Conservation (phyloP, 2,329 filamentous ascomycete genomes). For the Paradendryphiella salina region DNA sequence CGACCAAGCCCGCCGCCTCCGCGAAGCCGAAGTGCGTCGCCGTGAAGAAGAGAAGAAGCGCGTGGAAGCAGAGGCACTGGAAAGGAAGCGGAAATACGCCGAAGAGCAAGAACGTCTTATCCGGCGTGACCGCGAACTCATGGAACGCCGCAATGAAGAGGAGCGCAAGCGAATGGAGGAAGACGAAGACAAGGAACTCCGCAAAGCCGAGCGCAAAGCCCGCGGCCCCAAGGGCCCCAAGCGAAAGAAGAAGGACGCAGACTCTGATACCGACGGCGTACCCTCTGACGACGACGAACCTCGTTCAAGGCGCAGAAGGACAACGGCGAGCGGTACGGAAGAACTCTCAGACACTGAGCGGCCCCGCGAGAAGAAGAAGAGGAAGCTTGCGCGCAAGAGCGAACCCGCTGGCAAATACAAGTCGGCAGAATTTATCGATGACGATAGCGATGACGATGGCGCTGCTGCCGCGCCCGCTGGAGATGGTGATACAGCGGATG, state of each 20-base stretch:
- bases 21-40: slow-evolving; percentile 76
- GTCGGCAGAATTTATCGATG: slow-evolving; percentile 79
- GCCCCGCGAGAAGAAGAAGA: slow-evolving; percentile 64
- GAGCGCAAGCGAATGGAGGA: slow-evolving; percentile 65
- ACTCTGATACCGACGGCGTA: slow-evolving; percentile 51
- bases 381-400: slow-evolving; percentile 61
- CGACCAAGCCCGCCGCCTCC: slow-evolving; percentile 74
- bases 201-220: slow-evolving; percentile 62
- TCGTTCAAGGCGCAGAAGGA: slow-evolving; percentile 41
- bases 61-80: slow-evolving; percentile 68
- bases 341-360: slow-evolving; percentile 61
- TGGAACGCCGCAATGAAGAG: slow-evolving; percentile 71
- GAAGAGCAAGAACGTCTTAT: slow-evolving; percentile 82
- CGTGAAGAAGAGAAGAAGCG: slow-evolving; percentile 76
- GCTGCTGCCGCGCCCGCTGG: slow-evolving; percentile 24
- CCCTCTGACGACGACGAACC: slow-evolving; percentile 45
- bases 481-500: slow-evolving; percentile 16
- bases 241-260: slow-evolving; percentile 65
- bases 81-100: slow-evolving; percentile 78
- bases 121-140: slow-evolving; percentile 71
- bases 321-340: slow-evolving; percentile 46
- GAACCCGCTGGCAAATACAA: slow-evolving; percentile 69
- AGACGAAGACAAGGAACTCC: slow-evolving; percentile 75
- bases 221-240: slow-evolving; percentile 52
- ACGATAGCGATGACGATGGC: slow-evolving; percentile 57